phyloP scores from a whole-genome alignment of 2,329 filamentous ascomycete species.

The Fusarium drepaniforme region DNA sequence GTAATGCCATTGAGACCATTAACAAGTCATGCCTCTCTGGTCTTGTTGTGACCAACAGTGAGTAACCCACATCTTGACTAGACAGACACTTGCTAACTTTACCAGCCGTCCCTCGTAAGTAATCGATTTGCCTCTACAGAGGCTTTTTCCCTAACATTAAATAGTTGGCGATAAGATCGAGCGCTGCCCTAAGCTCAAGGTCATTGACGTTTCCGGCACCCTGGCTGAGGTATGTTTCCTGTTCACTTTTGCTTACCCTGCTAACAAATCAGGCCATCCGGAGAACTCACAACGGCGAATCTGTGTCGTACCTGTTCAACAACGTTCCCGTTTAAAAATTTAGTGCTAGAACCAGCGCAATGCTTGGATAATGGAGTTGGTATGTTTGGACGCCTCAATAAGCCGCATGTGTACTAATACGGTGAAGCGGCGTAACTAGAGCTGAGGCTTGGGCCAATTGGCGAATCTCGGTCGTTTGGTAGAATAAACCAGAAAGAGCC shows the following conservation, averaged over 20 bases:
- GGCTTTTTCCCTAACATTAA: constrained; percentile 15
- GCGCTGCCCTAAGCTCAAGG: constrained; percentile 82
- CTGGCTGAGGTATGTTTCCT: constrained; percentile 66
- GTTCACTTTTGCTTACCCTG: background rate
- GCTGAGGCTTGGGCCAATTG: constrained; percentile 30
- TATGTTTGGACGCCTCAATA: constrained; percentile 23
- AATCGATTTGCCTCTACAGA: background rate
- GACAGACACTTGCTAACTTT: constrained; percentile 35
- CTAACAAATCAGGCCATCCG: constrained; percentile 68
- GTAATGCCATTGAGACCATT: constrained; percentile 87
- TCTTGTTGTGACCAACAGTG: constrained; percentile 89
- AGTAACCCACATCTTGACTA: constrained; percentile 34
- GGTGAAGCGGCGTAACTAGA: constrained; percentile 39
- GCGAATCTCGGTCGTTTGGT: constrained; percentile 24
- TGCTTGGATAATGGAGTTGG: constrained; percentile 42
- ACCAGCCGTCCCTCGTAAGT: constrained; percentile 53
- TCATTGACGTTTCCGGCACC: constrained; percentile 92
- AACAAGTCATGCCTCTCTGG: constrained; percentile 82
- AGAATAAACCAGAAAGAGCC: constrained; percentile 34
- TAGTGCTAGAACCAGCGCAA: constrained; percentile 18
- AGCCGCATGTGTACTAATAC: constrained; percentile 26
- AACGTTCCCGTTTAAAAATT: constrained; percentile 67
- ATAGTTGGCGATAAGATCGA: constrained; percentile 81
- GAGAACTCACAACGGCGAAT: constrained; percentile 75
- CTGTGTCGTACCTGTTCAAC: constrained; percentile 76